Evolutionary conservation across 2,329 filamentous ascomycete genomes (phyloP).

Genomic region (Didymella glomerata): DNA sequence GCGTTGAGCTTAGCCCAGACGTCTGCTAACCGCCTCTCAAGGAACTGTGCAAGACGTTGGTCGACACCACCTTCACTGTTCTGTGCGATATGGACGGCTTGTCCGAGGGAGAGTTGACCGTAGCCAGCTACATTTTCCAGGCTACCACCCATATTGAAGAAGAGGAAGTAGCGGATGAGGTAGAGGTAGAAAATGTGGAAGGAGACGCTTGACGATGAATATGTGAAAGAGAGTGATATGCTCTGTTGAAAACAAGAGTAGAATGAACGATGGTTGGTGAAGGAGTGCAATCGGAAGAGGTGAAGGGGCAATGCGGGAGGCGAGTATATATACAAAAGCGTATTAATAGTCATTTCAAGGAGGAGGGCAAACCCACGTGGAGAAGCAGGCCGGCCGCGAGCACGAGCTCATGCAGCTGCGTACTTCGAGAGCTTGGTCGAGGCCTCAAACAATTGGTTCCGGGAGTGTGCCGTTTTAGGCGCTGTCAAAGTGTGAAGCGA

Average conservation of each 20-base stretch:
- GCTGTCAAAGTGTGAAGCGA: constrained; percentile 52
- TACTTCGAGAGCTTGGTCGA: constrained; percentile 47
- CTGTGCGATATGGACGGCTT: constrained; percentile 78
- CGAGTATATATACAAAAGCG: constrained; percentile 42
- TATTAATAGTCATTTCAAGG: constrained; percentile 41
- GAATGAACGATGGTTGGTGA: constrained; percentile 16
- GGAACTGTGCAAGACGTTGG: constrained; percentile 67
- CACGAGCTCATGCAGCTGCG: constrained; percentile 47
- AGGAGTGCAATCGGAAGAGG: constrained; percentile 24
- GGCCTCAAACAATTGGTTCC: constrained; percentile 52
- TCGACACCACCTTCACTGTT: constrained; percentile 75
- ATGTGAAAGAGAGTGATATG: constrained; percentile 11
- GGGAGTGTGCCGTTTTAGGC: constrained; percentile 51
- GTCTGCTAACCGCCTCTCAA: constrained; percentile 65
- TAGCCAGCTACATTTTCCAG: constrained; percentile 50
- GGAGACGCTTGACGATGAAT: background rate
- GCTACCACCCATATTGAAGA: constrained; percentile 55
- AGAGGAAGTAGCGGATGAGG: constrained; percentile 36
- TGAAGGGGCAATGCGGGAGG: constrained; percentile 33
- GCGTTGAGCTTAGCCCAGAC: constrained; percentile 74
- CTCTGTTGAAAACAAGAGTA: constrained; percentile 17
- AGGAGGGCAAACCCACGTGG: constrained; percentile 48
- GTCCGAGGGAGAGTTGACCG: constrained; percentile 63
- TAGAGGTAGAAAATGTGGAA: constrained; percentile 5
- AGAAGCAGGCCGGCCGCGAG: constrained; percentile 46